Base-by-base conservation (phyloP, 140 eudicot genomes). In the Senecio squalidus region DNA sequence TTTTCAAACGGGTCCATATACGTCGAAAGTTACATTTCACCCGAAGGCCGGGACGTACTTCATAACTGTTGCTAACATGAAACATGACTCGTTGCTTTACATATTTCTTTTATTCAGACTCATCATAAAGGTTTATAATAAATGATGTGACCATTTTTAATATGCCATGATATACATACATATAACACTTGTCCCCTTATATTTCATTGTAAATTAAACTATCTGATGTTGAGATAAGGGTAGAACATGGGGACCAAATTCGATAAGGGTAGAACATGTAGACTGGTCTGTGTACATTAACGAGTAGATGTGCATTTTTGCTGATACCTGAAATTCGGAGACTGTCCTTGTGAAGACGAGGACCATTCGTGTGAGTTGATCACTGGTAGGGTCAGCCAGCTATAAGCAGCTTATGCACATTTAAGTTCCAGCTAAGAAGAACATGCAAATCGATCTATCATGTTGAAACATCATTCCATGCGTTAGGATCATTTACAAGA, bases 161-260 rank as follows among this genome's bases (percentile, higher is more conserved):
- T n/a, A n/a, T n/a, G n/a, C n/a, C n/a, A n/a, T n/a, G n/a, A n/a
- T n/a, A n/a, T n/a, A n/a, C n/a, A n/a, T n/a, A n/a, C n/a, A n/a
- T n/a, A n/a, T n/a, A n/a, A n/a, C n/a, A n/a, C n/a, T n/a, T 44
- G 25, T 59, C 26, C 13, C 66, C 27, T 14, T 23, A 8, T 6
- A 18, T 54, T 15, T 33, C 4, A 16, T 17, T n/a, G 41, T 11
- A 54, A 54, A 16, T 30, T 6, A 54, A 14, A 28, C 38, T 53
- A 28, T 52, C 23, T 9, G 59, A 53, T 28, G 60, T 54, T 54
- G 28, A 60, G 39, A 40, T n/a, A n/a, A n/a, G n/a, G n/a, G n/a
- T n/a, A n/a, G n/a, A n/a, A n/a, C n/a, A n/a, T n/a, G n/a, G 16
- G 23, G 49, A 43, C 49, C 48, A 43, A 16, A 41, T n/a, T n/a